These are phyloP conservation scores for Hortiboletus campestris DNA, from an alignment of 768 basidiomycete species.

Conservation along the genomic window DNA sequence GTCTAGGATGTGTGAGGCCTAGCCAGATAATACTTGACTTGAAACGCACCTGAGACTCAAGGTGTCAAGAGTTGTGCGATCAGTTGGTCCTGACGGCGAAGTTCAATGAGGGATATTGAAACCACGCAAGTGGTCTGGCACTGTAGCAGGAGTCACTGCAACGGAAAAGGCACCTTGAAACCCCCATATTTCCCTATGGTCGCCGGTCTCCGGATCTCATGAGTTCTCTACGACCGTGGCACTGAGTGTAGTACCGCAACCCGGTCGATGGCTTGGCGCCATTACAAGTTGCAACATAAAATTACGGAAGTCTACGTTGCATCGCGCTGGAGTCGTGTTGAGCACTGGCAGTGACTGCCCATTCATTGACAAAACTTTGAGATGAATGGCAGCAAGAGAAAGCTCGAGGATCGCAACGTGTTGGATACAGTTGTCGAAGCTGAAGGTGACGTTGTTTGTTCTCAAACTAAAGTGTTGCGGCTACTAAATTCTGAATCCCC, in stretches of 20 bases:
- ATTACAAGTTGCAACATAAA: background rate
- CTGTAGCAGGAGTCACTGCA: background rate
- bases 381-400: conserved; percentile 24
- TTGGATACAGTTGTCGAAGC: conserved; percentile 5
- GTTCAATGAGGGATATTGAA: background rate
- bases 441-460: conserved; percentile 5
- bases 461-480: background rate
- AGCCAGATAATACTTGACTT: background rate
- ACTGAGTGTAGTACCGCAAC: background rate
- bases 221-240: background rate
- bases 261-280: background rate
- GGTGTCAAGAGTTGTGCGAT: background rate
- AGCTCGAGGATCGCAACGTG: conserved; percentile 7
- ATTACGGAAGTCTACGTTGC: conserved; percentile 5
- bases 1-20: background rate
- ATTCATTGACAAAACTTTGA: background rate
- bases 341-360: background rate
- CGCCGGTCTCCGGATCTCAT: conserved; percentile 15
- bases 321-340: background rate
- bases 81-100: background rate
- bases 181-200: conserved; percentile 4
- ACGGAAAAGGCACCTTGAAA: background rate
- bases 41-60: background rate
- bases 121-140: background rate
- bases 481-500: background rate